Base-by-base conservation (phyloP, 192 early-diverging fungal genomes). In the Phycomyces blakesleeanus region DNA sequence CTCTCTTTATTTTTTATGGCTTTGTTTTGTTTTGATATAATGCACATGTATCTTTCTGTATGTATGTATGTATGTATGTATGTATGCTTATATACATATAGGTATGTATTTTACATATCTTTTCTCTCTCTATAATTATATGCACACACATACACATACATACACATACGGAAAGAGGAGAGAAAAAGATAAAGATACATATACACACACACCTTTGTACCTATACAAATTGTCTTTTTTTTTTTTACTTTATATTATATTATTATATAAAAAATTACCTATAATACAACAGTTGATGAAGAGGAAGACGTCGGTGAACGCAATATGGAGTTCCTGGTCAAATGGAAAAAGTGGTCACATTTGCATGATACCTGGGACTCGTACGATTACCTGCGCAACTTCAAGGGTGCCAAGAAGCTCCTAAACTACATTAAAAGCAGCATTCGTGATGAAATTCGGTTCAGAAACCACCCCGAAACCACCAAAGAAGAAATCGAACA, bases 281-380 rank as follows among this genome's bases (percentile, higher is more conserved):
- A 14, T 25, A 44, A 64, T 42, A 24, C 12, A 8, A 58, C 51
- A 34, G 76, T 73, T 24, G 50, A 61, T 21, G 61, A 79, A 51
- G 71, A 76, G 18, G 53, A 71, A 2, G 79, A 79, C 16, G 69
- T 71, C 27, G 80, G 78, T 1, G 75, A 79, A 51, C 72, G 54
- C 22, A 87, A 88, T 57, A 75, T 86, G 60, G 89, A 93, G 77
- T 97, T 88, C 60, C 75, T 85, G n/a, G 86, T 99, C 64, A 97
- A 99, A 68, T 99, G 96, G 96, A 89, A 89, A 75, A 86, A 89
- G 7, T 87, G 83, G 76, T 91, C 93, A 22, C 92, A 96, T 76
- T 76, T 93, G 50, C 89, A 94, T 63, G 87, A 96, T 44, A 93
- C 95, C 0, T 99, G 96, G 96, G 87, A 94, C 57, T 78, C 79